Percentiles rank a stretch among this genome's conserved stretches.
Evolutionary conservation across 2,329 filamentous ascomycete genomes (phyloP).

Genomic region (Nemania sp.): DNA sequence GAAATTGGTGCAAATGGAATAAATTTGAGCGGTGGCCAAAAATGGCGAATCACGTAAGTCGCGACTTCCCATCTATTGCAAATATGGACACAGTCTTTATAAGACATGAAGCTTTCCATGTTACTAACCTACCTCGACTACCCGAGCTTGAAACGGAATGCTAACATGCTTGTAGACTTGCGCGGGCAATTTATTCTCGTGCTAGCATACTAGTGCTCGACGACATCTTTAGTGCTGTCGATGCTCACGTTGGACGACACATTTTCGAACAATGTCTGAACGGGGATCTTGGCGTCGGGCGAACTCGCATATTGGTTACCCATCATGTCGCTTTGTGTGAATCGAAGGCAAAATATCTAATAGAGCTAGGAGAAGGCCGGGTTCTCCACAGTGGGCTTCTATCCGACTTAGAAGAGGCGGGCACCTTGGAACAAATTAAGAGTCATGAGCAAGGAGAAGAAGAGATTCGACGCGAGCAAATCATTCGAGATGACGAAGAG

Average conservation of each 20-base stretch:
- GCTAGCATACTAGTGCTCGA: conserved; percentile 77
- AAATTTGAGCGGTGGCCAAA: conserved; percentile 81
- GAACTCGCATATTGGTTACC: conserved; percentile 79
- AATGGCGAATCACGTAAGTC: conserved; percentile 70
- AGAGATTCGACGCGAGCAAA: conserved; percentile 45
- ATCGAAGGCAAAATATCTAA: conserved; percentile 71
- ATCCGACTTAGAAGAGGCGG: conserved; percentile 63
- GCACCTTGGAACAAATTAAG: conserved; percentile 60
- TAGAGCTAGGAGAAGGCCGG: conserved; percentile 71
- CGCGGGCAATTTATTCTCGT: conserved; percentile 77
- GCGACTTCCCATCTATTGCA: neutral
- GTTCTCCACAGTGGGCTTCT: conserved; percentile 66
- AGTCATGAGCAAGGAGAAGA: conserved; percentile 54
- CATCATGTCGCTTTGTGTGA: conserved; percentile 76
- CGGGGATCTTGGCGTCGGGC: conserved; percentile 67
- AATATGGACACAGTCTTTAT: too few relatives aligned
- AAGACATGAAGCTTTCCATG: too few relatives aligned
- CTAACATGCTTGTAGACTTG: conserved; percentile 51
- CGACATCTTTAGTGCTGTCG: conserved; percentile 82
- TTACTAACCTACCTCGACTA: too few relatives aligned
- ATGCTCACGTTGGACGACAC: conserved; percentile 78
- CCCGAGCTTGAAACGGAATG: neutral
- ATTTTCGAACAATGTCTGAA: conserved; percentile 77
- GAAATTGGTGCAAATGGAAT: conserved; percentile 85
- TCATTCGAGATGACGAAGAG: conserved; percentile 53